These are phyloP conservation scores for Astragalus glycyphyllos DNA, from an alignment of 306 rosid genomes.

Conservation along the genomic window DNA sequence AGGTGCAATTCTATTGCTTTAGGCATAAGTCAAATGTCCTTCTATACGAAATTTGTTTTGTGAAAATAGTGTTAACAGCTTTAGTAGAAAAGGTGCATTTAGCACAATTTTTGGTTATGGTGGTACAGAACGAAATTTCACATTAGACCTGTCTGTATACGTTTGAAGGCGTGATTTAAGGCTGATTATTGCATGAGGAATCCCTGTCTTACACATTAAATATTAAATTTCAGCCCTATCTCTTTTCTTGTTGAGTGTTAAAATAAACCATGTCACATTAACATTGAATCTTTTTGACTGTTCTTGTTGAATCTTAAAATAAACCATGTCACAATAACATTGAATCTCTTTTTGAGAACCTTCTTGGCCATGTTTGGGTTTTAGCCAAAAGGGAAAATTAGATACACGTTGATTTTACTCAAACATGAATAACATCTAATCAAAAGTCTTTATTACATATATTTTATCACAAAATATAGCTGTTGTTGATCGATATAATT, in stretches of 20 bases:
- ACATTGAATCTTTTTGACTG: too few species aligned
- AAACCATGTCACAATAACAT: too few species aligned
- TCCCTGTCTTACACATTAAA: background rate
- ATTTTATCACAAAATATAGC: too few species aligned
- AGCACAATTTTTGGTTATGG: background rate
- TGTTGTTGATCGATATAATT: too few species aligned
- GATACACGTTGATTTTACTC: too few species aligned
- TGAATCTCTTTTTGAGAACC: too few species aligned
- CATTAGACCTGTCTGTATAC: background rate
- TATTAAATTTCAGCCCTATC: background rate
- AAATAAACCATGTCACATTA: too few species aligned
- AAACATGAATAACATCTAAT: too few species aligned
- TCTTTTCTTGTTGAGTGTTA: background rate
- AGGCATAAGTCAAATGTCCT: background rate
- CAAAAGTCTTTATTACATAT: too few species aligned
- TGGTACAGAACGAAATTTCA: background rate
- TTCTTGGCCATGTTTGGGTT: too few species aligned
- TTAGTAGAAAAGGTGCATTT: background rate
- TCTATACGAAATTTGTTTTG: background rate
- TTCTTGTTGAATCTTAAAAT: too few species aligned
- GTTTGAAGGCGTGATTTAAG: background rate
- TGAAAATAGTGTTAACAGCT: slow-evolving; percentile 7
- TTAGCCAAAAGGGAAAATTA: too few species aligned
- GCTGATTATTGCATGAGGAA: slow-evolving; percentile 8
- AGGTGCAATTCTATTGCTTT: background rate